phyloP scores from a whole-genome alignment of 495 filamentous ascomycete genomes.

The Pseudotulostoma volvatum region DNA sequence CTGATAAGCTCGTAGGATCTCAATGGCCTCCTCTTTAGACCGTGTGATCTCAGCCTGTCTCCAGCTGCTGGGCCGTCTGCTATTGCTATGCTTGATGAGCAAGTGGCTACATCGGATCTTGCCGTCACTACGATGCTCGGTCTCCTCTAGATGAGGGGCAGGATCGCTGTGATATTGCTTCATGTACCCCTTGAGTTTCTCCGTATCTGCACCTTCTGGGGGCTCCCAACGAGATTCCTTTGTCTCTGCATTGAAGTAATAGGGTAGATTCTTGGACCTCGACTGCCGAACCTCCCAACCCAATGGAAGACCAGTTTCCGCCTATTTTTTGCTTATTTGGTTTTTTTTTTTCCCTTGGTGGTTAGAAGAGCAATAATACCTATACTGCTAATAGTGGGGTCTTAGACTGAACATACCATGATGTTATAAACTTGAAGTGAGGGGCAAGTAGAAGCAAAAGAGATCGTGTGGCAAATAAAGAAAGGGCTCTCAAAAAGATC shows the following conservation, averaged over 20 bases:
- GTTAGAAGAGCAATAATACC: no score
- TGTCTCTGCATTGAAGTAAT: slow-evolving; percentile 80
- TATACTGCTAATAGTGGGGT: no score
- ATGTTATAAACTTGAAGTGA: no score
- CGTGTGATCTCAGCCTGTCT: slow-evolving; percentile 75
- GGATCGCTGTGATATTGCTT: slow-evolving; percentile 54
- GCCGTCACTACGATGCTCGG: slow-evolving; percentile 38
- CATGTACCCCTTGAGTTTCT: slow-evolving; percentile 89
- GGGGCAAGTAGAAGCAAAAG: background rate
- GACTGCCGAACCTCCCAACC: slow-evolving; percentile 92
- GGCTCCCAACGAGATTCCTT: slow-evolving; percentile 91
- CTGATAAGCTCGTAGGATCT: slow-evolving; percentile 59
- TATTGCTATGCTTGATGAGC: slow-evolving; percentile 81
- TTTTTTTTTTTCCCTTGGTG: no score
- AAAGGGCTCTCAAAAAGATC: no score
- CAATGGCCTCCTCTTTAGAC: slow-evolving; percentile 68
- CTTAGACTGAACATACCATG: slow-evolving; percentile 8
- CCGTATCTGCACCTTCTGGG: slow-evolving; percentile 66
- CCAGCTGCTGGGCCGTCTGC: slow-evolving; percentile 81
- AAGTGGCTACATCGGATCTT: slow-evolving; percentile 88
- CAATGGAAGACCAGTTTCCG: slow-evolving; percentile 66
- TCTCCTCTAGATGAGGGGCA: slow-evolving; percentile 30
- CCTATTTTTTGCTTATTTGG: slow-evolving; percentile 21
- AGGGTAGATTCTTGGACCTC: slow-evolving; percentile 93
- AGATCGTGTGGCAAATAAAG: background rate